phyloP scores from a whole-genome alignment of 106 monocot genomes.

The Allium cepa region DNA sequence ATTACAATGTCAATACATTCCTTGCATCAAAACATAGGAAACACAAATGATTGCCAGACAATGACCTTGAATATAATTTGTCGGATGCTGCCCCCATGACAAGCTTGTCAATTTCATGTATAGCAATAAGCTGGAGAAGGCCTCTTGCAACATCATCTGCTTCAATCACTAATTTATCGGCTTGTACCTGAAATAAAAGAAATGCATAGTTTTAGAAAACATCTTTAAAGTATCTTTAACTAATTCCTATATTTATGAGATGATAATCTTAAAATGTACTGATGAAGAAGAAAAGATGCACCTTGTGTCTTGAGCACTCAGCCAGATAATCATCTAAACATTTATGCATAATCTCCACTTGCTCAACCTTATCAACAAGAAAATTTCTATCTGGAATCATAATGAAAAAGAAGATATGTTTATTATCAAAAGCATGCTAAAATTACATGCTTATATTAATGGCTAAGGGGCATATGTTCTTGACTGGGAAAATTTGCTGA shows the following conservation, averaged over 20 bases:
- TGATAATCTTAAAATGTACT: background rate
- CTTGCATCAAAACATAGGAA: background rate
- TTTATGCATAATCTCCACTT: slow-evolving; percentile 28
- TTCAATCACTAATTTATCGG: slow-evolving; percentile 33
- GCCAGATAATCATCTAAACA: slow-evolving; percentile 19
- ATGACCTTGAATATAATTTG: slow-evolving; percentile 21
- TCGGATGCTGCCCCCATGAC: slow-evolving; percentile 49
- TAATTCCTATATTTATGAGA: no score
- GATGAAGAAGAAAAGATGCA: slow-evolving; percentile 4
- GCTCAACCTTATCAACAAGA: slow-evolving; percentile 22
- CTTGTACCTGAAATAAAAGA: slow-evolving; percentile 21
- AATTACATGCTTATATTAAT: no score
- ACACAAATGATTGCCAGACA: no score
- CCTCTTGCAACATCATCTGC: slow-evolving; percentile 35
- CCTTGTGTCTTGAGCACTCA: slow-evolving; percentile 17
- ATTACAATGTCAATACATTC: background rate
- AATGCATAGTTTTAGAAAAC: no score
- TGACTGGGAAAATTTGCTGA: no score
- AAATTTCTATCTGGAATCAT: slow-evolving; percentile 18
- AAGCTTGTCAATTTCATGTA: slow-evolving; percentile 36
- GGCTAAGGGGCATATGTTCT: no score
- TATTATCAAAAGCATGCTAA: no score
- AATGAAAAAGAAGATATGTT: no score
- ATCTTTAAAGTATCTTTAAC: no score
- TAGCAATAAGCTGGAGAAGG: slow-evolving; percentile 23